These are phyloP conservation scores for Allium cepa DNA, from an alignment of 106 monocot species.

Conservation along the genomic window DNA sequence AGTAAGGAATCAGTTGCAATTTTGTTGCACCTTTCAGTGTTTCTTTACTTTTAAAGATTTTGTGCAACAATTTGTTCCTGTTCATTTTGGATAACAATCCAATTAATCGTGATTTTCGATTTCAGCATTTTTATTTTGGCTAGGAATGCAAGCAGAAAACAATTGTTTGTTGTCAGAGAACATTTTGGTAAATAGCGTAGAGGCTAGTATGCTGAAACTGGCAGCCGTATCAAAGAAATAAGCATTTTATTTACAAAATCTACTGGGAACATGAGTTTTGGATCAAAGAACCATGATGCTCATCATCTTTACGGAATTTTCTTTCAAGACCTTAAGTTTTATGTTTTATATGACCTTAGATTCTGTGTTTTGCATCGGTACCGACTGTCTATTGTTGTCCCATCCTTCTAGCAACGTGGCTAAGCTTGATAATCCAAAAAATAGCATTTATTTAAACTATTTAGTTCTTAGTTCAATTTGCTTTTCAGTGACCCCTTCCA, in stretches of 20 bases:
- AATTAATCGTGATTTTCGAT: conserved; percentile 4
- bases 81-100: background rate
- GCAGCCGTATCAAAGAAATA: conserved; percentile 81
- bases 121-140: conserved; percentile 1
- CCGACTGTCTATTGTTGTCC: too few relatives aligned
- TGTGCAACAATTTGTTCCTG: conserved; percentile 3
- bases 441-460: too few relatives aligned
- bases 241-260: background rate
- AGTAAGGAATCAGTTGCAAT: conserved; percentile 51
- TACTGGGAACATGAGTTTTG: too few relatives aligned
- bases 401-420: too few relatives aligned
- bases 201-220: conserved; percentile 55
- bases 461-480: too few relatives aligned
- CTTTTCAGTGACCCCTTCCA: too few relatives aligned
- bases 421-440: too few relatives aligned
- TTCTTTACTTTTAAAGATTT: conserved; percentile 19
- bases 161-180: conserved; percentile 13
- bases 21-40: conserved; percentile 48
- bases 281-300: too few relatives aligned
- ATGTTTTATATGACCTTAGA: too few relatives aligned
- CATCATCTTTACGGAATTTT: too few relatives aligned
- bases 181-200: conserved; percentile 52
- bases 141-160: conserved; percentile 28
- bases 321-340: too few relatives aligned
- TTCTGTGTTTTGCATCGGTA: too few relatives aligned